Evolutionary conservation across 768 basidiomycete genomes (phyloP).

Genomic region (Lactifluus subvellereus): DNA sequence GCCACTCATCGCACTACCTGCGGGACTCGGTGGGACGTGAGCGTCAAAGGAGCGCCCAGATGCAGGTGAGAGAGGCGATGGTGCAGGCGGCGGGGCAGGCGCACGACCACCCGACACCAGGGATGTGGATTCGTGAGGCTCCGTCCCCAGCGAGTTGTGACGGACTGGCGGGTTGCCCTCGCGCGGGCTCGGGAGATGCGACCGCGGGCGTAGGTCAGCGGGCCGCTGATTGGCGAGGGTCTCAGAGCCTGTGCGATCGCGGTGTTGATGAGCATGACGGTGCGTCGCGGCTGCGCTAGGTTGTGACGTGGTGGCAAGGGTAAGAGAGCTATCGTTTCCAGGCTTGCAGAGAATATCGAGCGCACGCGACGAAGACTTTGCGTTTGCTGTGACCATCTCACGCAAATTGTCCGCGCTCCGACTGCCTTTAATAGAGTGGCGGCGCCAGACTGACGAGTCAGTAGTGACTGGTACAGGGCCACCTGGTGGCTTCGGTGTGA

Average conservation of each 20-base stretch:
- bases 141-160: slow-evolving; percentile 20
- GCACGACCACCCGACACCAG: slow-evolving; percentile 19
- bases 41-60: slow-evolving; percentile 21
- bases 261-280: background rate
- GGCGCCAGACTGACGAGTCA: slow-evolving; percentile 28
- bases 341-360: slow-evolving; percentile 24
- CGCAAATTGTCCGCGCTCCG: slow-evolving; percentile 62
- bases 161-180: background rate
- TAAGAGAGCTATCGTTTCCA: slow-evolving; percentile 31
- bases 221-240: background rate
- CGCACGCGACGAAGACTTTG: slow-evolving; percentile 11
- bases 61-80: slow-evolving; percentile 21
- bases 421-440: slow-evolving; percentile 51
- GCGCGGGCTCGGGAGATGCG: background rate
- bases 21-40: slow-evolving; percentile 22
- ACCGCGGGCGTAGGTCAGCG: background rate
- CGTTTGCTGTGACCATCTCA: background rate
- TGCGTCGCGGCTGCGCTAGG: background rate
- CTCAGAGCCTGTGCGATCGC: slow-evolving; percentile 4
- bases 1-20: background rate
- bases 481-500: slow-evolving; percentile 16
- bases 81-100: slow-evolving; percentile 21
- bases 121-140: slow-evolving; percentile 28
- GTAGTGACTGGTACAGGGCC: slow-evolving; percentile 34
- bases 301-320: slow-evolving; percentile 21